Evolutionary conservation across 495 filamentous ascomycete species (phyloP).

Genomic region (Penicillium robsamsonii): DNA sequence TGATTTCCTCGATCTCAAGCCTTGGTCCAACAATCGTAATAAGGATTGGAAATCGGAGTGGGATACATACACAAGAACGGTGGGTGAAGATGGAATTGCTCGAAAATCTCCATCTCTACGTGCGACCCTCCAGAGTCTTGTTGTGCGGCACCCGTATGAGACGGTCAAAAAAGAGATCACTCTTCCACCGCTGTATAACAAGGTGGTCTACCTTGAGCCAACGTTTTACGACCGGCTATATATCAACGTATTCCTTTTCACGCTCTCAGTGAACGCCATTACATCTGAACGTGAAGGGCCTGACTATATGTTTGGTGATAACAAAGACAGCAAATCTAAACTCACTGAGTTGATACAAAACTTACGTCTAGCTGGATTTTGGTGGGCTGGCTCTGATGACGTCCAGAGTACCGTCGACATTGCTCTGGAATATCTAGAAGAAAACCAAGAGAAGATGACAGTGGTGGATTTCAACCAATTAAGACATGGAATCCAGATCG

Average conservation of each 20-base stretch:
- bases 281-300: conserved; percentile 80
- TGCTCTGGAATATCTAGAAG: conserved; percentile 61
- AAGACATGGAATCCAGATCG: conserved; percentile 58
- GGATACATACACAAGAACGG: conserved; percentile 65
- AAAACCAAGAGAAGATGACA: conserved; percentile 51
- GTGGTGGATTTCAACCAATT: conserved; percentile 60
- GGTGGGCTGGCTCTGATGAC: conserved; percentile 78
- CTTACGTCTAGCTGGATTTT: conserved; percentile 82
- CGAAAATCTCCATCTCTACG: conserved; percentile 63
- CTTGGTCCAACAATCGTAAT: conserved; percentile 67
- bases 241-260: conserved; percentile 79
- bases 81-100: conserved; percentile 51
- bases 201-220: conserved; percentile 70
- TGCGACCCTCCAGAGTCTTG: conserved; percentile 68
- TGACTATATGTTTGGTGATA: conserved; percentile 88
- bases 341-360: conserved; percentile 70
- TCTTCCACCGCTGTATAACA: conserved; percentile 69
- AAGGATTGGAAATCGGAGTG: conserved; percentile 56
- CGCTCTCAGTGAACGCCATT: conserved; percentile 79
- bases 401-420: conserved; percentile 60
- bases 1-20: conserved; percentile 70
- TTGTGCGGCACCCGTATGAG: conserved; percentile 74
- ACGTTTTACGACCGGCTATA: conserved; percentile 80
- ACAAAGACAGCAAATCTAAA: conserved; percentile 56
- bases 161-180: conserved; percentile 63